phyloP scores from a whole-genome alignment of 2,329 filamentous ascomycete genomes.

The Diaporthe australafricana region DNA sequence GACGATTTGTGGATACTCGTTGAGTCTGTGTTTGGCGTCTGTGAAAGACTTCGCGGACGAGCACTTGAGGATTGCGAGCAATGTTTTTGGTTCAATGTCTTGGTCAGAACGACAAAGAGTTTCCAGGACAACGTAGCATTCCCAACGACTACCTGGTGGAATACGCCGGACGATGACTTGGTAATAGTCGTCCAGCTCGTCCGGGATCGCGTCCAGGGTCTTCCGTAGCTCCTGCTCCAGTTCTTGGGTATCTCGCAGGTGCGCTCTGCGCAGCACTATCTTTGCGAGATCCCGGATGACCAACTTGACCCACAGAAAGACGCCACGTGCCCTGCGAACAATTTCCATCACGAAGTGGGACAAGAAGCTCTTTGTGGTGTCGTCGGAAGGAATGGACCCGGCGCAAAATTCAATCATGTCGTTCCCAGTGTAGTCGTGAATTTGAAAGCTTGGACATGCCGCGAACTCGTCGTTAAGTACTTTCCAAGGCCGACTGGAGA shows the following conservation, averaged over 20 bases:
- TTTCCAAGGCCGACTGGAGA: constrained; percentile 15
- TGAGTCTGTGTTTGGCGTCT: not conserved
- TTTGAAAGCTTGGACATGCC: not conserved
- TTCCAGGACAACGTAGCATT: not conserved
- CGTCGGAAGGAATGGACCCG: not conserved
- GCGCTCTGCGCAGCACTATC: not conserved
- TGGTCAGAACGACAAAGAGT: not conserved
- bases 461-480: not conserved
- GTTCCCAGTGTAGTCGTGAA: not conserved
- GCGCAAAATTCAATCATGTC: not conserved
- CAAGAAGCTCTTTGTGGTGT: not conserved
- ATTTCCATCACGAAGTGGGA: not conserved
- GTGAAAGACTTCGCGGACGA: not conserved
- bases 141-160: not conserved
- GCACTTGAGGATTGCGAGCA: not conserved
- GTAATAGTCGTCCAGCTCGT: not conserved
- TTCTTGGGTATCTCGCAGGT: not conserved
- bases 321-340: not conserved
- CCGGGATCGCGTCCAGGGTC: not conserved
- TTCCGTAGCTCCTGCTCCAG: not conserved
- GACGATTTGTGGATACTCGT: not conserved
- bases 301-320: not conserved
- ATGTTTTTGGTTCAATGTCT: not conserved
- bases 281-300: not conserved
- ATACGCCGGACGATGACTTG: not conserved